Evolutionary conservation across 257 asterid genomes (phyloP).

Genomic region (Solanum chiquidenum): DNA sequence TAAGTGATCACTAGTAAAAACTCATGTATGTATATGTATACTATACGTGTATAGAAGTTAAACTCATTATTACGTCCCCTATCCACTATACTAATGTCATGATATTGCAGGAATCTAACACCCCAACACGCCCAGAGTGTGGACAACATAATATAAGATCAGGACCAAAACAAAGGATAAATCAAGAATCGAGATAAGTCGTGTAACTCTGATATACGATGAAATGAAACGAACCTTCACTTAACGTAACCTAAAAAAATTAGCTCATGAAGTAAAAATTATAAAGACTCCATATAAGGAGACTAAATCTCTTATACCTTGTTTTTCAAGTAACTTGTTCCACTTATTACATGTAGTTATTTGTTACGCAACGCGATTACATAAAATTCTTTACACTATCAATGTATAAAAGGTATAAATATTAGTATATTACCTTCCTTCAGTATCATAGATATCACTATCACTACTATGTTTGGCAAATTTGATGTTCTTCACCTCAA

Average conservation of each 20-base stretch:
- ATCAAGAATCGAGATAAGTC: neutral
- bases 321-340: neutral
- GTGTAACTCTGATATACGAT: neutral
- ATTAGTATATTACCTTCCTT: conserved; percentile 54
- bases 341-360: neutral
- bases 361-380: accelerated
- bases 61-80: neutral
- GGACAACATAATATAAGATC: neutral
- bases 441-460: conserved; percentile 50
- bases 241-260: neutral
- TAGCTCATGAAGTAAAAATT: neutral
- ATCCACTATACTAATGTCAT: neutral
- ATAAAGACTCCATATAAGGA: neutral
- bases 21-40: neutral
- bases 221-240: neutral
- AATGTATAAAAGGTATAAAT: neutral
- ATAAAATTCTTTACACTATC: neutral
- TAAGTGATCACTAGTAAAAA: neutral
- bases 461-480: conserved; percentile 56
- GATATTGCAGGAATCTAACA: neutral
- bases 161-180: neutral
- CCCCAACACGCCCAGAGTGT: neutral
- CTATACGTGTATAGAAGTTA: neutral
- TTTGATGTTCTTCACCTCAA: conserved; percentile 55
- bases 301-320: neutral